These are phyloP conservation scores for Colletotrichum kahawae DNA, from an alignment of 2,329 filamentous ascomycete species.

Conservation along the genomic window DNA sequence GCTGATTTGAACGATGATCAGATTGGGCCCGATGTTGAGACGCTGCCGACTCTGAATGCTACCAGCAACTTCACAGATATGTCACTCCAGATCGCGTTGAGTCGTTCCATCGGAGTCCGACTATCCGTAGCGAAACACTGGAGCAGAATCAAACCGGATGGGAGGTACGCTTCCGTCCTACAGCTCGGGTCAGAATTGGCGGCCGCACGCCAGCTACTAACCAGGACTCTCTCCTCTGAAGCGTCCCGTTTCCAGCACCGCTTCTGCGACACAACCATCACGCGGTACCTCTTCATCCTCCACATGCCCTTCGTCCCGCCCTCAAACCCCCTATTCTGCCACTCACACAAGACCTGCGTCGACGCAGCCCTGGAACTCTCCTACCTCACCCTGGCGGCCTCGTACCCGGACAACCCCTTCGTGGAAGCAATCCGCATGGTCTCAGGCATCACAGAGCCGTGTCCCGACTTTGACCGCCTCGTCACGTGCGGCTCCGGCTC, in stretches of 20 bases:
- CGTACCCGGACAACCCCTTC: background rate
- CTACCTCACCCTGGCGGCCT: constrained; percentile 26
- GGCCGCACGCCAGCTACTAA: constrained; percentile 40
- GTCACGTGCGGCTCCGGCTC: constrained; percentile 43
- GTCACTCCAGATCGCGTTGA: constrained; percentile 52
- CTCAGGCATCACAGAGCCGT: background rate
- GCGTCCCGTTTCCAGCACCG: constrained; percentile 46
- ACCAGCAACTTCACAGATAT: constrained; percentile 46
- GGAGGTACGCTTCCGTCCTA: constrained; percentile 51
- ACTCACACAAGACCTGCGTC: constrained; percentile 54
- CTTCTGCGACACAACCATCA: constrained; percentile 45
- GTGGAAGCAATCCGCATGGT: background rate
- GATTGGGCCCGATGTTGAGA: constrained; percentile 40
- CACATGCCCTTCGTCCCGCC: constrained; percentile 56
- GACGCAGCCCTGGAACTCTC: constrained; percentile 35
- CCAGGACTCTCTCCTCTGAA: constrained; percentile 30
- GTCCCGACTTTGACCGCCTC: constrained; percentile 41
- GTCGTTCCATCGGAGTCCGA: constrained; percentile 47
- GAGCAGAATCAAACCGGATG: constrained; percentile 48
- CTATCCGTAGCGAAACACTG: constrained; percentile 48
- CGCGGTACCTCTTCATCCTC: constrained; percentile 55
- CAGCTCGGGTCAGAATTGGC: constrained; percentile 49
- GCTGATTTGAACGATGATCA: constrained; percentile 57
- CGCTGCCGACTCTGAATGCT: constrained; percentile 22
- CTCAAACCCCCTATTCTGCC: constrained; percentile 52